These are phyloP conservation scores for Trichomonascaceae sp. DNA, from an alignment of 1,139 yeast species.

Conservation along the genomic window DNA sequence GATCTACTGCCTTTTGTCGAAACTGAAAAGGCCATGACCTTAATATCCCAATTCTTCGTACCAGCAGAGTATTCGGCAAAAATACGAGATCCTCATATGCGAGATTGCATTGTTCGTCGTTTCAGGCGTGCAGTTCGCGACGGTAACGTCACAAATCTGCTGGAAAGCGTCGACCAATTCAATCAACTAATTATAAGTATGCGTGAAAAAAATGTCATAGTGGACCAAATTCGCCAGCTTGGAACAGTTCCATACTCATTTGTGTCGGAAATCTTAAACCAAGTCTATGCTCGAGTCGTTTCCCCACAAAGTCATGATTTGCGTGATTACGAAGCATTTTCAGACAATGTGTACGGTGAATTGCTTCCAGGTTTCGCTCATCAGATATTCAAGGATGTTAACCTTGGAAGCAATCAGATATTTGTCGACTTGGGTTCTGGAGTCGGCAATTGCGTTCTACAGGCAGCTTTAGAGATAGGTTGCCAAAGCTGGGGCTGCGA, in stretches of 20 bases:
- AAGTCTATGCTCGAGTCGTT: slow-evolving; percentile 70
- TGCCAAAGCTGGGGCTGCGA: slow-evolving; percentile 87
- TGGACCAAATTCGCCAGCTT: slow-evolving; percentile 35
- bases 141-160: slow-evolving; percentile 32
- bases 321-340: slow-evolving; percentile 73
- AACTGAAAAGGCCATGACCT: slow-evolving; percentile 54
- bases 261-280: slow-evolving; percentile 62
- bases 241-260: slow-evolving; percentile 49
- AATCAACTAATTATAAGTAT: slow-evolving; percentile 36
- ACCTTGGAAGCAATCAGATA: slow-evolving; percentile 45
- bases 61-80: slow-evolving; percentile 39
- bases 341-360: slow-evolving; percentile 91
- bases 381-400: slow-evolving; percentile 60
- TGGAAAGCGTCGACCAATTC: slow-evolving; percentile 36
- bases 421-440: slow-evolving; percentile 91
- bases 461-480: slow-evolving; percentile 84
- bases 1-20: slow-evolving; percentile 71
- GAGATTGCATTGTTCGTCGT: slow-evolving; percentile 41
- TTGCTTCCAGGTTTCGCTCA: slow-evolving; percentile 72
- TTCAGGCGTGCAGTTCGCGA: slow-evolving; percentile 40
- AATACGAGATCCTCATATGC: slow-evolving; percentile 37
- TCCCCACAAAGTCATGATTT: slow-evolving; percentile 65
- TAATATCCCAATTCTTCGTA: slow-evolving; percentile 40
- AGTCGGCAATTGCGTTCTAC: slow-evolving; percentile 86
- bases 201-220: slow-evolving; percentile 32